Conservation (phyloP, 257 asterid species). For the Verbena officinalis region DNA sequence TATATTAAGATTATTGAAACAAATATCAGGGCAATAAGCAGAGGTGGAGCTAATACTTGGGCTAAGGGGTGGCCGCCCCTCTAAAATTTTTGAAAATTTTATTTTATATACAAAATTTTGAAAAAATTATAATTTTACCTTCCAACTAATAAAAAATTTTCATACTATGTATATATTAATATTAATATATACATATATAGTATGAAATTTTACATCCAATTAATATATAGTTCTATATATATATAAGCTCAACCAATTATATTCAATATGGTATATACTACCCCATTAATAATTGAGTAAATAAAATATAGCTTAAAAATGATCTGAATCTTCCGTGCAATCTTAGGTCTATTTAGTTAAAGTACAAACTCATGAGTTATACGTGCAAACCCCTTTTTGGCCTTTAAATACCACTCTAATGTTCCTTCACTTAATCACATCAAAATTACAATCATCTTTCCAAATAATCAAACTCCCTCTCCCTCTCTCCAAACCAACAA, state of each 20-base stretch:
- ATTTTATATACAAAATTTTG: too few species aligned
- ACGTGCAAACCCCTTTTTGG: neutral
- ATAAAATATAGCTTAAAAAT: neutral
- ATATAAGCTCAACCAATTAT: neutral
- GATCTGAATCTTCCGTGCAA: constrained; percentile 22
- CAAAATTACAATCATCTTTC: constrained; percentile 13
- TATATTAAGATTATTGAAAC: too few species aligned
- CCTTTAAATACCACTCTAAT: constrained; percentile 40
- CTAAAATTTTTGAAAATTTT: too few species aligned
- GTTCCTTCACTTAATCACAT: constrained; percentile 13
- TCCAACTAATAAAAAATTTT: too few species aligned
- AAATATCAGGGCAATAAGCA: too few species aligned
- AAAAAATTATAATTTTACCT: too few species aligned
- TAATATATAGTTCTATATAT: neutral
- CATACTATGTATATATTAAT: too few species aligned
- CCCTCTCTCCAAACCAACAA: constrained; percentile 10
- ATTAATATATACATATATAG: too few species aligned
- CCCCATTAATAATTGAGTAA: constrained; percentile 1
- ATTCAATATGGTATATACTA: neutral
- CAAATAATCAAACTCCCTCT: constrained; percentile 12
- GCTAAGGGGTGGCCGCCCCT: too few species aligned
- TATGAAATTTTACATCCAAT: too few species aligned
- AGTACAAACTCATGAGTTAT: constrained; percentile 26
- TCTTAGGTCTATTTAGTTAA: constrained; percentile 12
- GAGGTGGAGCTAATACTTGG: too few species aligned